Evolutionary conservation across 192 early-diverging fungal genomes (phyloP), one percentile per base, ranked within the genome.

Genomic region (Podila epigama): DNA sequence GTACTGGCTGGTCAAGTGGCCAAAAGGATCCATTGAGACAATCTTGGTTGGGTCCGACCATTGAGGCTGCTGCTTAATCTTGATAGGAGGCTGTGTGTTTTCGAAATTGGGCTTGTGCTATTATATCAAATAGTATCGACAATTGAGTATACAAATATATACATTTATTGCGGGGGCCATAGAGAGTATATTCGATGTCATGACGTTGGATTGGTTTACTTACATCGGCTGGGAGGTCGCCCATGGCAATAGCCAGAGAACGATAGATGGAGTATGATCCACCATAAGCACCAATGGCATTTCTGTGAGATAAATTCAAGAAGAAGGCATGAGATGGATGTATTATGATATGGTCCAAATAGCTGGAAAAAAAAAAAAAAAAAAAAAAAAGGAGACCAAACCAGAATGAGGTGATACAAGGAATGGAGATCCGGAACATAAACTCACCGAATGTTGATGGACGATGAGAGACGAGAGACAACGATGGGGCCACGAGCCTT

Each of bases 201-300:
- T 22, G 13, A 10, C 29, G 12, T n/a, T 10, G 12, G 7, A 6
- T 25, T 13, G 20, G 5, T n/a, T 27, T 40, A 66, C 60, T 63
- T 77, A 77, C 73, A 50, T 77, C 61, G 9, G 60, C 66, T 2
- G 91, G 84, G 15, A 98, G 82, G 18, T 95, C 93, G 35, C 94
- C 92, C 66, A 95, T 95, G 31, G 95, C 96, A 22, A 98, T 90
- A 11, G 96, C 95, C 39, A 98, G 75, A 9, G 95, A 92, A 53
- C 94, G 92, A 80, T 96, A 98, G 51, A 96, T 89, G 65, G 90
- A 93, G 78, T 98, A 96, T 9, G 94, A 89, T 8, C 95, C 96
- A 58, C 94, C 95, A 79, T 95, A 91, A 2, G 96, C 96, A 53
- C 96, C 96, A 56, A 96, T 93, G n/a, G 96, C 96, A 83, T 98